These are phyloP conservation scores for Silene latifolia DNA, from an alignment of 148 eudicot species.

Conservation along the genomic window DNA sequence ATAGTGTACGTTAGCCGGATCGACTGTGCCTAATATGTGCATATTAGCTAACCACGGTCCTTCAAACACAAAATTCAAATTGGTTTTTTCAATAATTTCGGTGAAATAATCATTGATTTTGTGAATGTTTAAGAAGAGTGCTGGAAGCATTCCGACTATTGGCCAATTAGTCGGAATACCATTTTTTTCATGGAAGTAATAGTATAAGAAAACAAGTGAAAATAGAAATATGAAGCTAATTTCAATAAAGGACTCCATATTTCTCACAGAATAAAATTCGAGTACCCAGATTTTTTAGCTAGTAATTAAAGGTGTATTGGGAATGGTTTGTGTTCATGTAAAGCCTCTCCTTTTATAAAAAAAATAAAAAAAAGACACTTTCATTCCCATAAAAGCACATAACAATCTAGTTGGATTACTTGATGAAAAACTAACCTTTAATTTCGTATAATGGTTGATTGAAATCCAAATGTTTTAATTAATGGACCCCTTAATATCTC, in stretches of 20 bases:
- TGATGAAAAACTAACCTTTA: too few species aligned
- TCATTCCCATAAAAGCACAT: neutral
- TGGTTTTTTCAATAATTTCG: conserved; percentile 6
- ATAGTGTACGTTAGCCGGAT: conserved; percentile 42
- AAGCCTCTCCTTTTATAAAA: neutral
- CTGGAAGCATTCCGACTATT: conserved; percentile 52
- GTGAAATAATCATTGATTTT: conserved; percentile 24
- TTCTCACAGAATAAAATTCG: neutral
- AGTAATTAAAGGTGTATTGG: neutral
- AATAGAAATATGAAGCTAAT: neutral
- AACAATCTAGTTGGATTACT: neutral
- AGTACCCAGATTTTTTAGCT: neutral
- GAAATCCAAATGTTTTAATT: too few species aligned
- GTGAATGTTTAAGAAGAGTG: conserved; percentile 24
- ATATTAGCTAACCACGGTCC: conserved; percentile 53
- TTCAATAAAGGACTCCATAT: neutral
- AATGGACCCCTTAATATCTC: too few species aligned
- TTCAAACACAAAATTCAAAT: conserved; percentile 30
- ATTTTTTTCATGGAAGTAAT: conserved; percentile 20
- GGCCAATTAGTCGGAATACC: conserved; percentile 40
- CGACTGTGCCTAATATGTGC: conserved; percentile 36
- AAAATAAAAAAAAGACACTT: too few species aligned
- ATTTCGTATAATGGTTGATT: too few species aligned
- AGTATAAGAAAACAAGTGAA: conserved; percentile 1
- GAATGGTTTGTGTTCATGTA: neutral